phyloP scores from a whole-genome alignment of 2,329 filamentous ascomycete genomes.

The Aureobasidium sp. region DNA sequence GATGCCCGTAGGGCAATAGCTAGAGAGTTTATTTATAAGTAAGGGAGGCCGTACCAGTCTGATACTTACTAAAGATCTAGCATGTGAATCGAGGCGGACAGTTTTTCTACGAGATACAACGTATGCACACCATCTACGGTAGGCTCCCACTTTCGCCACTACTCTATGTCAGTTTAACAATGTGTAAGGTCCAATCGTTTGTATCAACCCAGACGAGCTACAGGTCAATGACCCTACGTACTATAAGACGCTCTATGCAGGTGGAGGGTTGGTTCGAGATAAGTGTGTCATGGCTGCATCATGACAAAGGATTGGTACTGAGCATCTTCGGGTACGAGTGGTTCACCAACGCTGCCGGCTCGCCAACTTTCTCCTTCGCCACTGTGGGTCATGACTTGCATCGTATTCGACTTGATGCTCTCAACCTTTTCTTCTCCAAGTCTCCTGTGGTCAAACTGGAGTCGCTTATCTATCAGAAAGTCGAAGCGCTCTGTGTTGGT shows the following conservation, averaged over 20 bases:
- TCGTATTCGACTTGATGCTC: constrained; percentile 34
- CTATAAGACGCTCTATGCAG: constrained; percentile 24
- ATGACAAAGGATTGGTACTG: not conserved
- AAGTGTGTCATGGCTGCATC: not conserved
- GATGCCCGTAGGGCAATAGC: too few species aligned
- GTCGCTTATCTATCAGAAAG: constrained; percentile 29
- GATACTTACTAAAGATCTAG: too few species aligned
- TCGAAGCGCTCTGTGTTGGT: constrained; percentile 26
- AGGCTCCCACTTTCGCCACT: not conserved
- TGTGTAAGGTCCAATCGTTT: constrained; percentile 11
- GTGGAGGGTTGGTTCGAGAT: not conserved
- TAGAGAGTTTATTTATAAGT: too few species aligned
- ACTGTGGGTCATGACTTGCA: constrained; percentile 37
- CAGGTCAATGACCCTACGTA: constrained; percentile 38
- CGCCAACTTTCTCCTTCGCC: constrained; percentile 22
- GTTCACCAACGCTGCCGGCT: not conserved
- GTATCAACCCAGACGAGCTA: constrained; percentile 37
- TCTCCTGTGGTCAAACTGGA: not conserved
- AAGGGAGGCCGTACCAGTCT: too few species aligned
- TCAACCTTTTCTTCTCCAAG: constrained; percentile 41
- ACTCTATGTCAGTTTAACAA: not conserved
- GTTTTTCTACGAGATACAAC: constrained; percentile 24
- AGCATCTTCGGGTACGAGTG: not conserved
- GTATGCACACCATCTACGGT: constrained; percentile 26
- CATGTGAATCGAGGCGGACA: constrained; percentile 23